These are phyloP conservation scores for Peniophora sp. DNA, from an alignment of 1,284 basidiomycete species.

Conservation along the genomic window DNA sequence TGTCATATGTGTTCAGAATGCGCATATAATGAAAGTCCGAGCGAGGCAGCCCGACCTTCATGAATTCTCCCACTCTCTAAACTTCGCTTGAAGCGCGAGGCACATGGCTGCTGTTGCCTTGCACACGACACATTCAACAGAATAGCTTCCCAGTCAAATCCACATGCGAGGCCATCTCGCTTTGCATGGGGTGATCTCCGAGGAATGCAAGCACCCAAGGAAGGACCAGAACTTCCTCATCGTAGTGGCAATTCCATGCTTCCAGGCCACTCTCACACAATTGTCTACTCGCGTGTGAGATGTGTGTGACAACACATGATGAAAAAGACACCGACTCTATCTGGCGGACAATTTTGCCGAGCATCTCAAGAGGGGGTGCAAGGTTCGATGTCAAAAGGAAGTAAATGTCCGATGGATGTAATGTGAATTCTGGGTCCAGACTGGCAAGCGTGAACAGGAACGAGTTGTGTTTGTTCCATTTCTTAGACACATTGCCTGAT, in stretches of 20 bases:
- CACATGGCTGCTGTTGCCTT: slow-evolving; percentile 8
- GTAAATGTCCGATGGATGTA: slow-evolving; percentile 20
- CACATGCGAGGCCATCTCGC: slow-evolving; percentile 33
- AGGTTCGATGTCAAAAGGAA: slow-evolving; percentile 30
- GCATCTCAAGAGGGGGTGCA: slow-evolving; percentile 33
- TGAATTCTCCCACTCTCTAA: too few species aligned
- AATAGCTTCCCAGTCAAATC: slow-evolving; percentile 29
- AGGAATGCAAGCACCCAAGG: slow-evolving; percentile 26
- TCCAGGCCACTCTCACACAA: slow-evolving; percentile 19
- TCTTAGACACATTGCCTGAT: slow-evolving; percentile 33
- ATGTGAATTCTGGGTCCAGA: slow-evolving; percentile 11
- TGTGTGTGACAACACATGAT: too few species aligned
- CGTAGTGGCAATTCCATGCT: slow-evolving; percentile 24
- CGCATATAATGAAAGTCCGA: too few species aligned
- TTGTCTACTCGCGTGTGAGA: slow-evolving; percentile 14
- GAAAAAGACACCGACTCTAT: slow-evolving; percentile 16
- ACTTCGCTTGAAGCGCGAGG: background rate
- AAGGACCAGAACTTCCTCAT: slow-evolving; percentile 25
- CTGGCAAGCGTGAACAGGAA: slow-evolving; percentile 24
- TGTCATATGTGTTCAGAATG: too few species aligned
- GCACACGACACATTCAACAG: slow-evolving; percentile 28
- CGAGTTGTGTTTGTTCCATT: slow-evolving; percentile 33
- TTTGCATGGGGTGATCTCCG: slow-evolving; percentile 40
- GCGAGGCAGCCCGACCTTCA: too few species aligned
- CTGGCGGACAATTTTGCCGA: slow-evolving; percentile 25